A percentile compares a stretch with the other conserved stretches of the same genome.
phyloP scores from a whole-genome alignment of 2,329 filamentous ascomycete species.

The Xylaria sp. region DNA sequence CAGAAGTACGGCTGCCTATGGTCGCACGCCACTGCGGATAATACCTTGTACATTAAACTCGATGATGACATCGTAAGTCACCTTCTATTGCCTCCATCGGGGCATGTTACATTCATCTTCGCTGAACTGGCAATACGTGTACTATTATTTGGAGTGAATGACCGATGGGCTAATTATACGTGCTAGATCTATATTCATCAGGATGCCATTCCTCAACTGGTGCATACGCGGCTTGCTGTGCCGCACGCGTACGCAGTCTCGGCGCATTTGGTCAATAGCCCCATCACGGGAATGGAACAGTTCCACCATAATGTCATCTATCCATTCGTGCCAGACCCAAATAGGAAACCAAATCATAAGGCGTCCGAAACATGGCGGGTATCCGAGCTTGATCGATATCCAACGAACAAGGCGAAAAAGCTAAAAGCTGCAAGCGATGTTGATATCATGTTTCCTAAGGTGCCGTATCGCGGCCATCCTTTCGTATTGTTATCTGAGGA shows the following conservation, averaged over 20 bases:
- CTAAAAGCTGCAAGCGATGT: constrained; percentile 43
- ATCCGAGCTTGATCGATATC: constrained; percentile 47
- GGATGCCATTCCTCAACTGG: constrained; percentile 62
- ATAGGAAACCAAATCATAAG: constrained; percentile 42
- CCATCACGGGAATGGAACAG: constrained; percentile 64
- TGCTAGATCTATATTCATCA: constrained; percentile 47
- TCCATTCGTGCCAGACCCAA: constrained; percentile 63
- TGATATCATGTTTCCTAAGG: constrained; percentile 49
- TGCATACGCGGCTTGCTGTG: constrained; percentile 63
- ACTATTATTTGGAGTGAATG: neutral
- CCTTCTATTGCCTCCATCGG: neutral
- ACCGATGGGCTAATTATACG: constrained; percentile 23
- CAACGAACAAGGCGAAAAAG: constrained; percentile 36
- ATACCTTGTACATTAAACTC: constrained; percentile 57
- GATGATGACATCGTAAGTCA: constrained; percentile 59
- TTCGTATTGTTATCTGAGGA: constrained; percentile 61
- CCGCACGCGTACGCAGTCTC: constrained; percentile 63
- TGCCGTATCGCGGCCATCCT: constrained; percentile 58
- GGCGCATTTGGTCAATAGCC: constrained; percentile 68
- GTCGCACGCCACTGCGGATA: constrained; percentile 48
- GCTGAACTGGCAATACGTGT: neutral
- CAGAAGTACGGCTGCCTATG: constrained; percentile 51
- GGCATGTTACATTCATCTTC: neutral
- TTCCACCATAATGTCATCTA: constrained; percentile 63
- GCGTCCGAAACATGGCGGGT: constrained; percentile 54